These are phyloP conservation scores for Ogataea paraovalis DNA, from an alignment of 805 yeast species.

Conservation along the genomic window DNA sequence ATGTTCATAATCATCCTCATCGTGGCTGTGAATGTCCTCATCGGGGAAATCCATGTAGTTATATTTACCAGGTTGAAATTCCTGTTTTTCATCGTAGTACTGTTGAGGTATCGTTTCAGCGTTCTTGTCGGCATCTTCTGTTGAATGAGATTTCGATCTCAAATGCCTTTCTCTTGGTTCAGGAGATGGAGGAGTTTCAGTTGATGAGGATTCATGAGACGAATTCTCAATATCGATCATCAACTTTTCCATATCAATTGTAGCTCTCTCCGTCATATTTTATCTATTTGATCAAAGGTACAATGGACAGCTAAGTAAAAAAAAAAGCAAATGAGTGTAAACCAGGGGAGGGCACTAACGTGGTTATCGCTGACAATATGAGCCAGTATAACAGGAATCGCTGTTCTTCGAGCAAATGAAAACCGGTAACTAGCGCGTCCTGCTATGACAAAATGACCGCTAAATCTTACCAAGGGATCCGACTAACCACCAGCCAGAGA, in stretches of 20 bases:
- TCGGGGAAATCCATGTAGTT: neutral
- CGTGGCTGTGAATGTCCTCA: constrained; percentile 3
- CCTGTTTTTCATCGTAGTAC: neutral
- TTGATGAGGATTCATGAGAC: neutral
- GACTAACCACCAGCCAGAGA: too few relatives aligned
- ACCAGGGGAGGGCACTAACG: too few relatives aligned
- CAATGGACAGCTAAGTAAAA: too few relatives aligned
- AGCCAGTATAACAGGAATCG: too few relatives aligned
- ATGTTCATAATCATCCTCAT: constrained; percentile 9
- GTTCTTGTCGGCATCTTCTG: neutral
- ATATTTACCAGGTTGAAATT: neutral
- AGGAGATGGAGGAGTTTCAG: constrained; percentile 7
- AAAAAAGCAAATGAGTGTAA: too few relatives aligned
- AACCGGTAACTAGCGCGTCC: neutral
- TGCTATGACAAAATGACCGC: too few relatives aligned
- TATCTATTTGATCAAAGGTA: too few relatives aligned
- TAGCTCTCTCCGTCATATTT: constrained; percentile 11
- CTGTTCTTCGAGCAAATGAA: neutral
- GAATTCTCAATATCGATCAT: constrained; percentile 14
- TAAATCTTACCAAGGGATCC: too few relatives aligned
- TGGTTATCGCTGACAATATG: too few relatives aligned
- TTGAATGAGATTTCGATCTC: neutral
- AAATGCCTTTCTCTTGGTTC: constrained; percentile 13
- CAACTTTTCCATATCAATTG: constrained; percentile 12
- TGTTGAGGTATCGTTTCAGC: neutral